Evolutionary conservation across 2,329 filamentous ascomycete species (phyloP).

Genomic region (Arthrobotrys sphaeroides): DNA sequence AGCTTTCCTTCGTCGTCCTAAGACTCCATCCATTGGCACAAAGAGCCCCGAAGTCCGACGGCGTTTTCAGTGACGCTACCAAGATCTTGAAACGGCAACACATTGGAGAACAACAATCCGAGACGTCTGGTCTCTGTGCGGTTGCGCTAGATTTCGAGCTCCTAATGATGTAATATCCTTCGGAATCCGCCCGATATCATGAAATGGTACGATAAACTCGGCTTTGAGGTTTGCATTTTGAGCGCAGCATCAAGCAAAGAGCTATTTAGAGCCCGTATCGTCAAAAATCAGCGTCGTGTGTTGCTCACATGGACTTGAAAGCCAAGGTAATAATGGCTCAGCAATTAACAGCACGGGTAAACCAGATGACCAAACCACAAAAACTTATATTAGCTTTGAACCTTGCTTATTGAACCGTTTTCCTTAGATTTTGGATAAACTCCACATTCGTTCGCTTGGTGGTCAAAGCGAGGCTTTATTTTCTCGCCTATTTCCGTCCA

Average conservation of each 20-base stretch:
- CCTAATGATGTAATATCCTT: not conserved
- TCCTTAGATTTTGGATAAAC: not conserved
- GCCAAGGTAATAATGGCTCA: not conserved
- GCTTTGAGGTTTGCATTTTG: not conserved
- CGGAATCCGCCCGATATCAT: not conserved
- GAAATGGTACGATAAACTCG: not conserved
- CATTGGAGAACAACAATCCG: not conserved
- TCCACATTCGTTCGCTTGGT: not conserved
- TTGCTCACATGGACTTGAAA: conserved; percentile 1
- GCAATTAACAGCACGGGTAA: not conserved
- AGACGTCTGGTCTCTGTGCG: conserved; percentile 10
- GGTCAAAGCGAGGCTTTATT: conserved; percentile 8
- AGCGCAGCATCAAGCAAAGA: not conserved
- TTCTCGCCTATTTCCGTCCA: conserved; percentile 18
- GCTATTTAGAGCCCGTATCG: conserved; percentile 4
- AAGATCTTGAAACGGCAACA: conserved; percentile 9
- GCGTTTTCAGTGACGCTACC: conserved; percentile 25
- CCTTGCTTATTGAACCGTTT: not conserved
- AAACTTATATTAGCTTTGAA: not conserved
- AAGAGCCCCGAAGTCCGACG: conserved; percentile 9
- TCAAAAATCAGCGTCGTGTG: not conserved
- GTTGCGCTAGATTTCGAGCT: not conserved
- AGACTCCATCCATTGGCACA: not conserved
- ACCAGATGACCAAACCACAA: not conserved
- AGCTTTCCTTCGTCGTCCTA: conserved; percentile 12